phyloP scores from a whole-genome alignment of 192 early-diverging fungal species.

The Coemansia guatemalensis region DNA sequence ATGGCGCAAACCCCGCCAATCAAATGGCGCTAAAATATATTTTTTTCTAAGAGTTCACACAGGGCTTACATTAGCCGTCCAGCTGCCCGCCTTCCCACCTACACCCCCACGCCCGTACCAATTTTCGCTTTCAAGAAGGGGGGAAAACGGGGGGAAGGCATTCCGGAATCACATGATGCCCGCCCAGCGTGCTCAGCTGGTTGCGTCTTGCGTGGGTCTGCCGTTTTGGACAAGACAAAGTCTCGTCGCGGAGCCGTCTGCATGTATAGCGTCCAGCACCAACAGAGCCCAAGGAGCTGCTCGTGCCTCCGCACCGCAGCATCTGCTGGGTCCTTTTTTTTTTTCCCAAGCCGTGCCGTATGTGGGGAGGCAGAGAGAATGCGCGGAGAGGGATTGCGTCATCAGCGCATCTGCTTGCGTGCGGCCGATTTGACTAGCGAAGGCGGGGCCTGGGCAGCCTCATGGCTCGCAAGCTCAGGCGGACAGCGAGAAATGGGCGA shows the following conservation, averaged over 20 bases:
- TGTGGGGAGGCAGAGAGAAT: not conserved
- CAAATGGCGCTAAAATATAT: no score
- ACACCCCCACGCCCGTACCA: not conserved
- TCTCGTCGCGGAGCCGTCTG: no score
- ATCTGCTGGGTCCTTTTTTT: not conserved
- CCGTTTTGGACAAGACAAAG: no score
- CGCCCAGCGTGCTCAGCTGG: not conserved
- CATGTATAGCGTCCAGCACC: no score
- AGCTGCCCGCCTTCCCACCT: not conserved
- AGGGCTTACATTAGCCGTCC: no score
- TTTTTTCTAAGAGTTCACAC: no score
- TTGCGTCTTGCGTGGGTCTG: not conserved
- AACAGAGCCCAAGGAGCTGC: not conserved
- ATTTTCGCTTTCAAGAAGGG: not conserved
- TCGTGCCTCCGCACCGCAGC: not conserved
- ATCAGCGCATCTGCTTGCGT: slow-evolving; percentile 12
- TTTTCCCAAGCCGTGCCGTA: not conserved
- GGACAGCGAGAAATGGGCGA: slow-evolving; percentile 77
- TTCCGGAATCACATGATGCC: not conserved
- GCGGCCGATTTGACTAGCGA: slow-evolving; percentile 27
- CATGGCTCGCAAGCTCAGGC: slow-evolving; percentile 80
- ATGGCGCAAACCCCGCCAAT: no score
- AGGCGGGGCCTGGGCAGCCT: slow-evolving; percentile 77
- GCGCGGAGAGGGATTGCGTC: not conserved
- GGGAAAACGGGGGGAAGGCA: not conserved